phyloP scores from a whole-genome alignment of 2,329 filamentous ascomycete genomes.

The Alternaria sp. region DNA sequence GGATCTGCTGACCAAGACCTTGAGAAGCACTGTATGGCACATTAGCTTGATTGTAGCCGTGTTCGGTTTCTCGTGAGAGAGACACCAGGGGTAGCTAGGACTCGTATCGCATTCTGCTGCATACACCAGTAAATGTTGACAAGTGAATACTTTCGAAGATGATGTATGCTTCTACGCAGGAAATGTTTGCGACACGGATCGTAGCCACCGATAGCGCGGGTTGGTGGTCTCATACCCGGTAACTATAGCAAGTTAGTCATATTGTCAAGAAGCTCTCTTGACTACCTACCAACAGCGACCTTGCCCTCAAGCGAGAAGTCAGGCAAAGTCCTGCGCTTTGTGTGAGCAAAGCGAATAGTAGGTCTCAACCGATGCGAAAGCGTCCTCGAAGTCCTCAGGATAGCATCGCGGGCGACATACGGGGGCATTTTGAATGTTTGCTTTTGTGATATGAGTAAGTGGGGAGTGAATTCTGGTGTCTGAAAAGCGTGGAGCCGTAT shows the following conservation, averaged over 20 bases:
- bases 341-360: constrained; percentile 16
- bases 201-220: not conserved
- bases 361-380: not conserved
- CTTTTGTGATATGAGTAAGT: not conserved
- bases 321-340: constrained; percentile 16
- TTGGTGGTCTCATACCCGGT: not conserved
- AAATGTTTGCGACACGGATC: not conserved
- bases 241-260: not conserved
- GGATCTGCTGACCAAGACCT: constrained; percentile 40
- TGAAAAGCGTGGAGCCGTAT: not conserved
- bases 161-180: not conserved
- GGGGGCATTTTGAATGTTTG: constrained; percentile 14
- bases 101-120: not conserved
- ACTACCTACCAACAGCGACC: constrained; percentile 18
- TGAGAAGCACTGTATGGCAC: constrained; percentile 25
- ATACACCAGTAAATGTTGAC: not conserved
- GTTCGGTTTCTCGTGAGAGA: not conserved
- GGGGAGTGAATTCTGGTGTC: not conserved
- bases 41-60: not conserved
- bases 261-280: not conserved
- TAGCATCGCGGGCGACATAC: constrained; percentile 12
- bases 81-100: not conserved
- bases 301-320: constrained; percentile 23
- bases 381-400: constrained; percentile 5
- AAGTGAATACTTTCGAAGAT: not conserved